Evolutionary conservation across 139 green algal species (phyloP).

Genomic region (Coelastrella sp.): DNA sequence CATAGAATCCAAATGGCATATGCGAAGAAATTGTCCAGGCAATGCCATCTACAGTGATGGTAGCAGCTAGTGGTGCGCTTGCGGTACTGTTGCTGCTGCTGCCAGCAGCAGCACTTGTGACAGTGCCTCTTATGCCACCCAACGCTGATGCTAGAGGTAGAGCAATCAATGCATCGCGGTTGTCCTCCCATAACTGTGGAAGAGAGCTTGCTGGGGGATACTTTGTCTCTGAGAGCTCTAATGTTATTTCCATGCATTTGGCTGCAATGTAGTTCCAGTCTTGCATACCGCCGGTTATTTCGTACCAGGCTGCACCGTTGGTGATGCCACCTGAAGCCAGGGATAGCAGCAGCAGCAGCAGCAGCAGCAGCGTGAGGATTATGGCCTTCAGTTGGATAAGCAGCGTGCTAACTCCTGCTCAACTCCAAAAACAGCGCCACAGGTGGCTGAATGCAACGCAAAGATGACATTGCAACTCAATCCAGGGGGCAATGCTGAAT

Average conservation of each 20-base stretch:
- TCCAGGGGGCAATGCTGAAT: no score
- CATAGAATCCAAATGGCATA: conserved; percentile 61
- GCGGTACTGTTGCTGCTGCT: no score
- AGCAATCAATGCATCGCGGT: conserved; percentile 73
- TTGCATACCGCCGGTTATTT: conserved; percentile 86
- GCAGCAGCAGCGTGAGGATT: neutral
- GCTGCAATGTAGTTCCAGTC: conserved; percentile 92
- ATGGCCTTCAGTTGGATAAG: neutral
- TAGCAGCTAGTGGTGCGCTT: neutral
- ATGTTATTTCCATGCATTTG: conserved; percentile 87
- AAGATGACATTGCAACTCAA: no score
- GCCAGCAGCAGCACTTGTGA: neutral
- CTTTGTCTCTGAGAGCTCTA: conserved; percentile 90
- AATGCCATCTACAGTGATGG: conserved; percentile 58
- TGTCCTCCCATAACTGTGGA: conserved; percentile 73
- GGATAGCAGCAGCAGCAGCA: neutral
- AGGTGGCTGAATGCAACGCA: no score
- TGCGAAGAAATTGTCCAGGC: conserved; percentile 13
- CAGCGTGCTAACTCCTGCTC: neutral
- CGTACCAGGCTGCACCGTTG: conserved; percentile 91
- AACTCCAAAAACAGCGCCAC: no score
- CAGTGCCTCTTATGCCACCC: conserved; percentile 52
- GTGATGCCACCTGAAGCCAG: conserved; percentile 73
- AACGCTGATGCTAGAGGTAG: conserved; percentile 62
- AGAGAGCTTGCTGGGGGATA: conserved; percentile 67